phyloP scores from a whole-genome alignment of 1,284 basidiomycete species.

The Irpex sp. region DNA sequence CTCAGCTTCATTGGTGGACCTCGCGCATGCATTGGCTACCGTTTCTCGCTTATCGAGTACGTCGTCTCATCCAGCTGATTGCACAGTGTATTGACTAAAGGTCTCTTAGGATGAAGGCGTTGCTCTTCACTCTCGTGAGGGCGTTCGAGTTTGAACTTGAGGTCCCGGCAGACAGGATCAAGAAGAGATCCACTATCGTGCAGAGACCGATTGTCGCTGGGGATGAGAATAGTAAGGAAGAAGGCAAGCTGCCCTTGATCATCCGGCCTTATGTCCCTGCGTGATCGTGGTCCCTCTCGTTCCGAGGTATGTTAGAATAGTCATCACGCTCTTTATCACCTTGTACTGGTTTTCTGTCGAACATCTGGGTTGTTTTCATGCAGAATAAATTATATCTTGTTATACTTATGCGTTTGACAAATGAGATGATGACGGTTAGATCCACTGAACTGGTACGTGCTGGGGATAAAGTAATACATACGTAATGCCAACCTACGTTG shows the following conservation, averaged over 20 bases:
- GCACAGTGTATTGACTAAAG: not conserved
- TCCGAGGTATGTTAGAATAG: no score
- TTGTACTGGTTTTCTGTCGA: no score
- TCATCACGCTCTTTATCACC: no score
- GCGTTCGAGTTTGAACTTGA: constrained; percentile 54
- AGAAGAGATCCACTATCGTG: constrained; percentile 17
- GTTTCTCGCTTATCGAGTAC: constrained; percentile 66
- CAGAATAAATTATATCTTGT: no score
- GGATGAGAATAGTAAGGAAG: constrained; percentile 9
- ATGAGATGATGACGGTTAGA: no score
- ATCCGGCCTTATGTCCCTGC: constrained; percentile 17
- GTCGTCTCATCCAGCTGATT: constrained; percentile 12
- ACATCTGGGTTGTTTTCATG: no score
- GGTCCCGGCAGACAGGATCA: constrained; percentile 30
- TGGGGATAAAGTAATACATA: no score
- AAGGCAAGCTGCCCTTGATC: constrained; percentile 20
- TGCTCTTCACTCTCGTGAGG: constrained; percentile 56
- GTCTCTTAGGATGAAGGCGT: constrained; percentile 41
- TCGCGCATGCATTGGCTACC: constrained; percentile 65
- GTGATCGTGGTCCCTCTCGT: not conserved
- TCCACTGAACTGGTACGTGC: no score
- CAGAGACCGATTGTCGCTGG: constrained; percentile 18
- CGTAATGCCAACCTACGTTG: no score
- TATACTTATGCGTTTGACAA: no score
- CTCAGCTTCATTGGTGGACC: constrained; percentile 62